phyloP scores from a whole-genome alignment of 805 yeast species.

The Myxozyma udenii region DNA sequence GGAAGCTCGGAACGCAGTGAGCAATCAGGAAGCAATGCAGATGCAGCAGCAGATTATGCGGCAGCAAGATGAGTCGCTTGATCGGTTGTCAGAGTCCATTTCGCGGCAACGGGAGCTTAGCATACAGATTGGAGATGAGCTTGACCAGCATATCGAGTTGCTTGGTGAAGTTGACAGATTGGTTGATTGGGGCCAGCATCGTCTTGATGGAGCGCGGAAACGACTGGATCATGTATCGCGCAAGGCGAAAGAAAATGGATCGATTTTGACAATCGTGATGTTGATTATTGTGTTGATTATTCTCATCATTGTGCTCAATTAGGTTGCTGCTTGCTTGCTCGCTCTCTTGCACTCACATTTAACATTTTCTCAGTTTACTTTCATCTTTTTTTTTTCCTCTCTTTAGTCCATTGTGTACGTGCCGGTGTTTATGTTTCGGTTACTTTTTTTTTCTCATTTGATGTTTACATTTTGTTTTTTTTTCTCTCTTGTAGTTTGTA shows the following conservation, averaged over 20 bases:
- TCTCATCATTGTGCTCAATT: constrained; percentile 37
- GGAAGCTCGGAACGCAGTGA: constrained; percentile 21
- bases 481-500: too few relatives aligned
- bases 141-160: constrained; percentile 39
- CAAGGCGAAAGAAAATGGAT: constrained; percentile 39
- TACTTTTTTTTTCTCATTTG: not conserved
- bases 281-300: constrained; percentile 38
- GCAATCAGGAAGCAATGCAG: constrained; percentile 25
- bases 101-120: constrained; percentile 42
- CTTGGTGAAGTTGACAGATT: constrained; percentile 42
- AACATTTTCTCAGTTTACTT: not conserved
- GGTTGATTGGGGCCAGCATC: constrained; percentile 38
- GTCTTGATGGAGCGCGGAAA: constrained; percentile 38
- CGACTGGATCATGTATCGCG: constrained; percentile 40
- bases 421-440: not conserved
- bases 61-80: constrained; percentile 43
- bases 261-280: constrained; percentile 37
- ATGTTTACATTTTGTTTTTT: too few relatives aligned
- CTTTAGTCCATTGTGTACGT: not conserved
- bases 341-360: not conserved
- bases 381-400: not conserved
- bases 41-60: constrained; percentile 36
- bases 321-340: not conserved
- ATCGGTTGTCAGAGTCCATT: constrained; percentile 39
- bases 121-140: constrained; percentile 41